Evolutionary conservation across 2,329 filamentous ascomycete species (phyloP), one percentile per base, ranked within the genome.

Genomic region (Aureobasidium sp.): DNA sequence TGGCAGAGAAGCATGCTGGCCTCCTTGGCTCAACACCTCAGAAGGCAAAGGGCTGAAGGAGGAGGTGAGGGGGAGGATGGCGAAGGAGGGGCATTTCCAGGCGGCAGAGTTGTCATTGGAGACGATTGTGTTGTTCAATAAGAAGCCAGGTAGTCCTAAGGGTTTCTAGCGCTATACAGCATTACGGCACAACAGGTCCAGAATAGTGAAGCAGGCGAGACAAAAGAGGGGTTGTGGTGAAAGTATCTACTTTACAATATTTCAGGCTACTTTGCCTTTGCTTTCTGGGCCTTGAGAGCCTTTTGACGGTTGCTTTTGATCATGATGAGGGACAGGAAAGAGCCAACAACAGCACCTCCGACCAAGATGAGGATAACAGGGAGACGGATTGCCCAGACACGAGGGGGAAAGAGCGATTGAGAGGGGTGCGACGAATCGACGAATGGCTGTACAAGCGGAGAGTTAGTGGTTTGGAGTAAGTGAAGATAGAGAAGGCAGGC

Each of bases 301-400:
- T 94, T 97, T 86, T 97, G 97, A 76, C 89, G 84, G 82, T 97
- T 97, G 83, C 93, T 97, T 75, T 90, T 86, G 79, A 99, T 97
- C 94, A 99, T 99, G 72, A 99, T 93, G 73, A 96, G 87, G 71
- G 89, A 88, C 68, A 99, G 83, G 82, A 99, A 99, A 64, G 91
- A 95, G 66, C 94, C 94, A 65, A 99, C 93, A 64, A 99, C 91
- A 64, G 94, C 91, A 64, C 88, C 92, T 67, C 88, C 92, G 68
- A 99, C 82, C 51, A 99, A 86, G 66, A 97, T 88, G 68, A 99
- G 87, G 74, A 99, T 96, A 70, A 99, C 93, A 69, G 94, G 94
- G 72, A 99, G 94, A 75, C 94, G 92, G 74, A 99, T 96, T 64
- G 94, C 94, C 94, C 94, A 99, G 74, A 96, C 92, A 75, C 94